Base-by-base conservation (phyloP, 768 basidiomycete species). In the Coprinellus micaceus region DNA sequence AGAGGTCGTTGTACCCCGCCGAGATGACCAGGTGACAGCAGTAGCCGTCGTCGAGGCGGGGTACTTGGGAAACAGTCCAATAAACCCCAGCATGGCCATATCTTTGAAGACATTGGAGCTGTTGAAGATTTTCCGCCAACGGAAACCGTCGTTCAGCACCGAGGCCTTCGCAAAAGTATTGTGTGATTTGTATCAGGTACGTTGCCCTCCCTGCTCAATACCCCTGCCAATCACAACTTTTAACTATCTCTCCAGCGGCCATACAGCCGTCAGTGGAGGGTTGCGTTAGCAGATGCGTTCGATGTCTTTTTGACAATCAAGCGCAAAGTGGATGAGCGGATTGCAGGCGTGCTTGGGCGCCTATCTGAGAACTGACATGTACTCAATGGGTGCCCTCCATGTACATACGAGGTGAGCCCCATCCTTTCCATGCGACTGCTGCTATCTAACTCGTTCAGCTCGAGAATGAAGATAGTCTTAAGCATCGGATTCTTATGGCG, bases 91-190 rank as follows among this genome's bases (percentile, higher is more conserved):
- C 21, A 17, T 49, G 13, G 48, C 48, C 10, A 49, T 49, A 30
- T 49, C 29, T 3, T 21, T 49, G 11, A 22, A 33, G 48, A 49
- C 48, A 10, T 49, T 49, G 29, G 48, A 49, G 5, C 26, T 49
- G 22, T 49, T 25, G 12, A 49, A 49, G n/a, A 29, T 29, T 33
- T 9, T 49, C 3, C 48, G 48, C 12, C 28, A 49, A 21, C 4
- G 48, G 17, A 49, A 33, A 28, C 6, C 45, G 12, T 47, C 45
- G 45, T 59, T 73, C 4, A 52, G 65, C 1, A 60, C 66, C 12
- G 60, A 73, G 47, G 59, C 66, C 3, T 69, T 71, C 45, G 52
- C 65, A 19, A 70, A 69, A 43, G 55, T 56, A 0, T 56, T 74
- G 0, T 71, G 67, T 39, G 67, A 73, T 52, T 29, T 71, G 19